phyloP scores from a whole-genome alignment of 805 yeast species.

The Candida pini region DNA sequence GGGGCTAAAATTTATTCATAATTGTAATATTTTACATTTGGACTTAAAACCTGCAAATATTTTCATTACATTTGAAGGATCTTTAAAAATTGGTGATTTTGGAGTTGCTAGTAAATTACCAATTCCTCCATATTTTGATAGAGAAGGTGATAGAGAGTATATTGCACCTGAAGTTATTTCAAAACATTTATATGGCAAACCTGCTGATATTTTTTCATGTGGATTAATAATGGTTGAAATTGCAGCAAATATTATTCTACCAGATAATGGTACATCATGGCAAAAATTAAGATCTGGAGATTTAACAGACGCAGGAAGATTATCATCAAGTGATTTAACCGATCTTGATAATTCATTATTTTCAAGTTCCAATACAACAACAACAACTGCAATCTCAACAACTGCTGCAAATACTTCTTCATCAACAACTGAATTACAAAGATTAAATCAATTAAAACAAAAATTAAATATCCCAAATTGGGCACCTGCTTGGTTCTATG shows the following conservation, averaged over 20 bases:
- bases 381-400: constrained; percentile 7
- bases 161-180: constrained; percentile 95
- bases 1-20: constrained; percentile 79
- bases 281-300: constrained; percentile 93
- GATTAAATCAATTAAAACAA: constrained; percentile 8
- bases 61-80: constrained; percentile 91
- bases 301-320: constrained; percentile 86
- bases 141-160: constrained; percentile 96
- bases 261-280: constrained; percentile 97
- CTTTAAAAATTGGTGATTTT: constrained; percentile 91
- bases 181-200: constrained; percentile 74
- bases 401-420: constrained; percentile 4
- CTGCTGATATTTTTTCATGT: constrained; percentile 92
- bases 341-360: constrained; percentile 22
- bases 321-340: constrained; percentile 64
- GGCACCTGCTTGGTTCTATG: constrained; percentile 82
- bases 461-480: constrained; percentile 52
- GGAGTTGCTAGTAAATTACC: constrained; percentile 89
- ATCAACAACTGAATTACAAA: constrained; percentile 6
- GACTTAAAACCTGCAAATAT: constrained; percentile 96
- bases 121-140: constrained; percentile 64
- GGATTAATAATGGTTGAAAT: constrained; percentile 92
- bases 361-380: constrained; percentile 15
- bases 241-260: constrained; percentile 91
- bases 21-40: constrained; percentile 69